These are phyloP conservation scores for Pseudocercospora crystallina DNA, from an alignment of 2,329 filamentous ascomycete genomes.

Conservation along the genomic window DNA sequence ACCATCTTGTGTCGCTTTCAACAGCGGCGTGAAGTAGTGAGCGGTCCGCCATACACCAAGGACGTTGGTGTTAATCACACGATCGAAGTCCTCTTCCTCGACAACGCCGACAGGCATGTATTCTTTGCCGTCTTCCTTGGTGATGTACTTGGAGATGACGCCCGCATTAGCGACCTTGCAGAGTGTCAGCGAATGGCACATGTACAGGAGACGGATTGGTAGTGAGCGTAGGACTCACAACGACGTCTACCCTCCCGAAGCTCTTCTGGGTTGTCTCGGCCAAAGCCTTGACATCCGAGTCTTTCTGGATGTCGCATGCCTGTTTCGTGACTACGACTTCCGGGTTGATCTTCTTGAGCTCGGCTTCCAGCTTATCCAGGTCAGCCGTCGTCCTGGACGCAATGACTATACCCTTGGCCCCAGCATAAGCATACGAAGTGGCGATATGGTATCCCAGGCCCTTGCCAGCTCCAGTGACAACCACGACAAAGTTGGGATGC, in stretches of 20 bases:
- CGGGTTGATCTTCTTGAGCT: slow-evolving; percentile 8
- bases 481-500: slow-evolving; percentile 15
- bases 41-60: slow-evolving; percentile 15
- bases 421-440: slow-evolving; percentile 15
- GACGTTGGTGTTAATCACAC: slow-evolving; percentile 14
- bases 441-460: slow-evolving; percentile 21
- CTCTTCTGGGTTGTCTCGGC: slow-evolving; percentile 9
- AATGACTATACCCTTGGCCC: slow-evolving; percentile 20
- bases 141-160: slow-evolving; percentile 18
- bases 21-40: slow-evolving; percentile 6
- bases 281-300: slow-evolving; percentile 7
- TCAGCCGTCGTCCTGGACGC: slow-evolving; percentile 17
- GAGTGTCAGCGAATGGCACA: background rate
- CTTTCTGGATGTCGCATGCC: slow-evolving; percentile 11
- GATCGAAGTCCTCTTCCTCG: slow-evolving; percentile 11
- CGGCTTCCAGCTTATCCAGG: slow-evolving; percentile 10
- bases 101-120: slow-evolving; percentile 15
- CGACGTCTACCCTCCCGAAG: slow-evolving; percentile 13
- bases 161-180: slow-evolving; percentile 19
- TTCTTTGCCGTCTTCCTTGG: slow-evolving; percentile 9
- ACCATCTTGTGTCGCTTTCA: slow-evolving; percentile 7
- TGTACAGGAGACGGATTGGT: too few relatives aligned
- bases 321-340: background rate
- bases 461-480: slow-evolving; percentile 20
- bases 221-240: background rate